Evolutionary conservation across 2,329 filamentous ascomycete species (phyloP).

Genomic region (Didymella arachidicola): DNA sequence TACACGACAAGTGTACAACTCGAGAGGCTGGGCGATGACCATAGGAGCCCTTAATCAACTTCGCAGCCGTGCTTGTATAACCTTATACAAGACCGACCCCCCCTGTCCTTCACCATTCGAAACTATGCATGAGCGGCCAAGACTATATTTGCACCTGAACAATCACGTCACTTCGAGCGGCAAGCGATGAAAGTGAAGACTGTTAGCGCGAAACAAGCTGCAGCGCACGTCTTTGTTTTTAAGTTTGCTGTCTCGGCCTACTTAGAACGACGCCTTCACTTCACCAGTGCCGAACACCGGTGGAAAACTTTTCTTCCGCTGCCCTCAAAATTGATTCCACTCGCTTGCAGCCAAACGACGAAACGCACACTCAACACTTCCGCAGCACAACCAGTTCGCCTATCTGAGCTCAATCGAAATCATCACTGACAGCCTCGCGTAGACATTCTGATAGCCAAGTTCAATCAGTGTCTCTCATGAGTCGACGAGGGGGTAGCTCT

Average conservation of each 20-base stretch:
- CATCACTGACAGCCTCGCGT: not conserved
- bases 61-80: no score
- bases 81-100: no score
- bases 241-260: constrained; percentile 3
- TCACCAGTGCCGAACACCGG: not conserved
- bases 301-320: not conserved
- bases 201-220: not conserved
- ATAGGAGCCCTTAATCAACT: no score
- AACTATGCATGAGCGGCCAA: not conserved
- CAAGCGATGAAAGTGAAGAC: not conserved
- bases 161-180: not conserved
- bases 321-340: not conserved
- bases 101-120: not conserved
- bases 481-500: not conserved
- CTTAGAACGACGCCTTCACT: constrained; percentile 6
- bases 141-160: not conserved
- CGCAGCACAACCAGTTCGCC: not conserved
- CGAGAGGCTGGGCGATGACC: not conserved
- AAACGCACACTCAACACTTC: no score
- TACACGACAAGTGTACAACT: not conserved
- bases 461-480: not conserved
- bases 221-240: not conserved
- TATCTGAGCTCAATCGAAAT: no score
- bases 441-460: not conserved
- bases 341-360: no score